Evolutionary conservation across 139 green algal species (phyloP).

Genomic region (Haematococcus lacustris): DNA sequence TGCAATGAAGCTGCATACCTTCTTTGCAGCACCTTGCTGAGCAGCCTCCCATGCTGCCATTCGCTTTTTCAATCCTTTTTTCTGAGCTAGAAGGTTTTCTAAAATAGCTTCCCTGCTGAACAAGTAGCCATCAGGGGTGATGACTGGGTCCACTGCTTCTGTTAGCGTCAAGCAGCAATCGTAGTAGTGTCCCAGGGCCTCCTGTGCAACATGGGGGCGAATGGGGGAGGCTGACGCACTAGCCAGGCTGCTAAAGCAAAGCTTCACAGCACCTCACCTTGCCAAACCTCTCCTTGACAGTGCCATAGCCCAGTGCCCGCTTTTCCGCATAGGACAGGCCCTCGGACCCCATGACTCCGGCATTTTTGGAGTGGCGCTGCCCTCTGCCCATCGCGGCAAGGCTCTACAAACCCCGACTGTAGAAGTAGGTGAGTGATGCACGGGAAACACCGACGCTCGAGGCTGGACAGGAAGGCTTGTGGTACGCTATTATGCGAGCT

Average conservation of each 20-base stretch:
- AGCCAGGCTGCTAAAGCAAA: not conserved
- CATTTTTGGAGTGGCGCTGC: slow-evolving; percentile 85
- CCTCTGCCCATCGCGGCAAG: slow-evolving; percentile 46
- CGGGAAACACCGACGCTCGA: too few relatives aligned
- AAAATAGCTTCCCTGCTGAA: slow-evolving; percentile 83
- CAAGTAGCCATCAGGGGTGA: slow-evolving; percentile 70
- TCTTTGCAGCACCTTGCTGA: slow-evolving; percentile 47
- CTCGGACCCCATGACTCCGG: slow-evolving; percentile 79
- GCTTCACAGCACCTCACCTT: slow-evolving; percentile 53
- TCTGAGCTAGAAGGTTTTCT: slow-evolving; percentile 71
- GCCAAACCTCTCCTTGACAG: slow-evolving; percentile 75
- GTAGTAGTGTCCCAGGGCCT: slow-evolving; percentile 79
- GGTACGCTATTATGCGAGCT: too few relatives aligned
- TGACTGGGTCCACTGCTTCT: slow-evolving; percentile 84
- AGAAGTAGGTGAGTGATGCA: too few relatives aligned
- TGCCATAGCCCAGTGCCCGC: slow-evolving; percentile 77
- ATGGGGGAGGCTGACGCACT: not conserved
- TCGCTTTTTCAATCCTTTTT: slow-evolving; percentile 79
- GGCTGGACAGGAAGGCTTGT: too few relatives aligned
- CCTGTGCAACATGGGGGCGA: too few relatives aligned
- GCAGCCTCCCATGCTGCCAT: slow-evolving; percentile 64
- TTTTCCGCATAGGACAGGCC: slow-evolving; percentile 75
- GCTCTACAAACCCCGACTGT: too few relatives aligned
- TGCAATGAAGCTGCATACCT: too few relatives aligned
- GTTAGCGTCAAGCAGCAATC: slow-evolving; percentile 85